A percentile compares a stretch with the other conserved stretches of the same genome.
These are phyloP conservation scores for Coccomyxa subellipsoidea DNA, from an alignment of 163 green algal species.

Conservation along the genomic window DNA sequence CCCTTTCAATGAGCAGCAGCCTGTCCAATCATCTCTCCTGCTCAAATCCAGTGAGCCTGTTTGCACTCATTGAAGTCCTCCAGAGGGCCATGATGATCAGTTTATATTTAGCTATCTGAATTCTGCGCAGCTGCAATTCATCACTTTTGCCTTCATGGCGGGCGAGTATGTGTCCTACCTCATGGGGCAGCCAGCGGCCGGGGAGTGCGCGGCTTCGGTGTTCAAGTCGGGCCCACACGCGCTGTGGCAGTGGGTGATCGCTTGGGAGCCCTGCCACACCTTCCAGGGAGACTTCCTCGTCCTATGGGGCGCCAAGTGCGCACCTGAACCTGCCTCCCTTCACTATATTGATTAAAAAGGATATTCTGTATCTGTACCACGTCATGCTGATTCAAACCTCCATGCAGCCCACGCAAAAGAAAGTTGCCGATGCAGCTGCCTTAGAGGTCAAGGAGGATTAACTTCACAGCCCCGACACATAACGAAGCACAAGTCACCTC, in stretches of 20 bases:
- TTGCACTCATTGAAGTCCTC: too few species aligned
- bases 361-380: too few species aligned
- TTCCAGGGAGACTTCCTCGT: conserved; percentile 20
- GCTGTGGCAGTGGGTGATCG: conserved; percentile 17
- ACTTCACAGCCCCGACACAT: too few species aligned
- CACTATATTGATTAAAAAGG: too few species aligned
- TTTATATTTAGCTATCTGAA: not conserved
- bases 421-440: too few species aligned
- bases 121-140: conserved; percentile 6
- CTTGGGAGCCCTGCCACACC: conserved; percentile 19
- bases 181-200: not conserved
- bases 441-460: too few species aligned
- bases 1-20: not conserved
- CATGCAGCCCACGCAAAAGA: too few species aligned
- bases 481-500: too few species aligned
- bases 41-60: too few species aligned
- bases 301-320: conserved; percentile 26
- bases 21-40: not conserved
- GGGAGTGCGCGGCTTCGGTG: not conserved
- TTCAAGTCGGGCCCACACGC: conserved; percentile 12
- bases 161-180: conserved; percentile 23
- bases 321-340: not conserved
- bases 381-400: too few species aligned
- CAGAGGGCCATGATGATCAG: too few species aligned
- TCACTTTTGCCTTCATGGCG: conserved; percentile 34